Percentiles rank a stretch among this genome's conserved stretches.
Conservation (phyloP, 2,329 filamentous ascomycete species). For the Colletotrichum camelliae region DNA sequence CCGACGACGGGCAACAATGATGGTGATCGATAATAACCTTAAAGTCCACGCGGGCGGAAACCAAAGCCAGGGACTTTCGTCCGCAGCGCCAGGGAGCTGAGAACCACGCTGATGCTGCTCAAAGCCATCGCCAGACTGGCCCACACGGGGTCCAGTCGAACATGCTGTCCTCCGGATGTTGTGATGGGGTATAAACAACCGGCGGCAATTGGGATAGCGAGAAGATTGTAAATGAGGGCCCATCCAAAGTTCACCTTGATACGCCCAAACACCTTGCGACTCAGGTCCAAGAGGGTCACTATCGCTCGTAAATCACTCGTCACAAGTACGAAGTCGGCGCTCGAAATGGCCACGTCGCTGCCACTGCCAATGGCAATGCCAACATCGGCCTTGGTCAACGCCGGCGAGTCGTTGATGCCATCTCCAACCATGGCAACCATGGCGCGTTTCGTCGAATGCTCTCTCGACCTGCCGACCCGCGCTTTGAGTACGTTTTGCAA, state of each 20-base stretch:
- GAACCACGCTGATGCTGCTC: conserved; percentile 88
- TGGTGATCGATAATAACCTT: background rate
- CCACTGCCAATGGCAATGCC: conserved; percentile 85
- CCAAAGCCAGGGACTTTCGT: conserved; percentile 48
- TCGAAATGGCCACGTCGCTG: conserved; percentile 82
- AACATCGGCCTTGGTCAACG: conserved; percentile 80
- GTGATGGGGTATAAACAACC: conserved; percentile 72
- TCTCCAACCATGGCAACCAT: conserved; percentile 86
- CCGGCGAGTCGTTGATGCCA: conserved; percentile 88
- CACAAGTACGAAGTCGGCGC: conserved; percentile 82
- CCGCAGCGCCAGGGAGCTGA: conserved; percentile 78
- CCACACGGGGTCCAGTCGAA: conserved; percentile 80
- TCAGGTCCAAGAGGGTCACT: conserved; percentile 75
- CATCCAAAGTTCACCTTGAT: conserved; percentile 87
- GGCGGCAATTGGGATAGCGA: conserved; percentile 81
- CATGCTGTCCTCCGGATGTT: conserved; percentile 54
- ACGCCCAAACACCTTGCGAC: conserved; percentile 73
- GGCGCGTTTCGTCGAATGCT: conserved; percentile 43
- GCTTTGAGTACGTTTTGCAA: conserved; percentile 60
- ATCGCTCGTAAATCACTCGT: conserved; percentile 73
- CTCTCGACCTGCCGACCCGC: conserved; percentile 22
- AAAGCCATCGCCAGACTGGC: conserved; percentile 90
- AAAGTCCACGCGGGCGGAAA: conserved; percentile 38
- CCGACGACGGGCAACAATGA: background rate
- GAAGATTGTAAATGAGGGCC: conserved; percentile 82